Evolutionary conservation across 306 rosid genomes (phyloP).

Genomic region (Erythrophleum fordii): DNA sequence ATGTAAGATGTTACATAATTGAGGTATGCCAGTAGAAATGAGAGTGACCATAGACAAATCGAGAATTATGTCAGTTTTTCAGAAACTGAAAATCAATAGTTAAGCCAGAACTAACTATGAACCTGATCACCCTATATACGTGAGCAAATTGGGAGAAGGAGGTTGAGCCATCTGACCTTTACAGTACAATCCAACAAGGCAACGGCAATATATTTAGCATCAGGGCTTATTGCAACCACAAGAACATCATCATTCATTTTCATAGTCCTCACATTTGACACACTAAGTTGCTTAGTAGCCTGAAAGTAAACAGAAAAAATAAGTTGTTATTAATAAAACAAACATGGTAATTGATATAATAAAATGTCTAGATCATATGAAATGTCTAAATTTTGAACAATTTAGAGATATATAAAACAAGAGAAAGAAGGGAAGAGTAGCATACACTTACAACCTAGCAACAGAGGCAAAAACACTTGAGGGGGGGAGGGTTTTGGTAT

Average conservation of each 20-base stretch:
- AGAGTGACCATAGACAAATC: conserved; percentile 19
- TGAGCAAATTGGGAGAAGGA: conserved; percentile 30
- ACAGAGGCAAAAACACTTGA: not conserved
- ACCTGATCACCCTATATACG: conserved; percentile 12
- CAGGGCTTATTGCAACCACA: conserved; percentile 85
- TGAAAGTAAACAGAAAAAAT: conserved; percentile 47
- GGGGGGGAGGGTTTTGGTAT: not conserved
- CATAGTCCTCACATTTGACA: conserved; percentile 74
- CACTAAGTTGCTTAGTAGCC: conserved; percentile 65
- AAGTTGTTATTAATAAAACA: conserved; percentile 33
- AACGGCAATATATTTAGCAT: conserved; percentile 82
- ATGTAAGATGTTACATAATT: not conserved
- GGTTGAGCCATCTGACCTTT: conserved; percentile 61
- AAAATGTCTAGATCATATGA: not conserved
- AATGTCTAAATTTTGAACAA: conserved; percentile 21
- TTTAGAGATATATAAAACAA: not conserved
- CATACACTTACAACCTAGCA: not conserved
- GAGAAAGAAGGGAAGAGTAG: conserved; percentile 2
- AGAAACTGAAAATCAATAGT: conserved; percentile 5
- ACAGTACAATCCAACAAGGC: conserved; percentile 86
- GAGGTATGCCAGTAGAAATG: conserved; percentile 2
- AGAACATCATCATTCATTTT: conserved; percentile 90
- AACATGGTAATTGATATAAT: conserved; percentile 17
- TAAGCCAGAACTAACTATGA: conserved; percentile 16
- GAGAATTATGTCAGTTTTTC: not conserved